Percentiles rank a stretch among this genome's conserved stretches.
Evolutionary conservation across 176 grass and related monocot genomes (phyloP).

Genomic region (Puccinellia tenuiflora): DNA sequence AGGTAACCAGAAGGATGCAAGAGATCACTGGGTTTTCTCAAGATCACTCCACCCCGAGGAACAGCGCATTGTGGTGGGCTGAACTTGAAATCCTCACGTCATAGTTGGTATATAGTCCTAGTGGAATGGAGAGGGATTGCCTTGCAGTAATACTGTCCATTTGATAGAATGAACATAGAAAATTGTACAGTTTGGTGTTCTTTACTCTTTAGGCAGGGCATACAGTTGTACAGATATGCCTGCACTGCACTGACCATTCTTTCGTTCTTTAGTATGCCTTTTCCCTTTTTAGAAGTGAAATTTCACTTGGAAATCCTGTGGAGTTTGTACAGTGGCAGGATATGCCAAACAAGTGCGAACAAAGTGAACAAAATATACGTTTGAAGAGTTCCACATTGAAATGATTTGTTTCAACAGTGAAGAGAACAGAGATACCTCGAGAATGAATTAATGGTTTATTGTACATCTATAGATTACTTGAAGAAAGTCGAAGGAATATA

Average conservation of each 20-base stretch:
- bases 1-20: constrained; percentile 51
- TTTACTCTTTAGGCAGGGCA: not conserved
- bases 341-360: not conserved
- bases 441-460: not conserved
- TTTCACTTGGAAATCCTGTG: not conserved
- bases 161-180: not conserved
- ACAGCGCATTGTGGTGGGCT: constrained; percentile 74
- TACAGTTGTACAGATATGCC: constrained; percentile 27
- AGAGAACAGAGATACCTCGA: not conserved
- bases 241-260: constrained; percentile 1
- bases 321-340: not conserved
- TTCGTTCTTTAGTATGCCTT: constrained; percentile 28
- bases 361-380: not conserved
- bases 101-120: constrained; percentile 3
- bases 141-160: not conserved
- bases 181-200: constrained; percentile 27
- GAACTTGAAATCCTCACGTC: constrained; percentile 74
- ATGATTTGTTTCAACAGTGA: not conserved
- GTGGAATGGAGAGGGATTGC: not conserved
- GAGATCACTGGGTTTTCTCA: constrained; percentile 57
- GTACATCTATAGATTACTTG: not conserved
- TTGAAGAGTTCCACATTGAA: not conserved
- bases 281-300: not conserved
- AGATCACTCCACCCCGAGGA: constrained; percentile 44
- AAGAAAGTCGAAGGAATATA: not conserved